Base-by-base conservation (phyloP, 768 basidiomycete species). In the Xerocomus spinulosus region DNA sequence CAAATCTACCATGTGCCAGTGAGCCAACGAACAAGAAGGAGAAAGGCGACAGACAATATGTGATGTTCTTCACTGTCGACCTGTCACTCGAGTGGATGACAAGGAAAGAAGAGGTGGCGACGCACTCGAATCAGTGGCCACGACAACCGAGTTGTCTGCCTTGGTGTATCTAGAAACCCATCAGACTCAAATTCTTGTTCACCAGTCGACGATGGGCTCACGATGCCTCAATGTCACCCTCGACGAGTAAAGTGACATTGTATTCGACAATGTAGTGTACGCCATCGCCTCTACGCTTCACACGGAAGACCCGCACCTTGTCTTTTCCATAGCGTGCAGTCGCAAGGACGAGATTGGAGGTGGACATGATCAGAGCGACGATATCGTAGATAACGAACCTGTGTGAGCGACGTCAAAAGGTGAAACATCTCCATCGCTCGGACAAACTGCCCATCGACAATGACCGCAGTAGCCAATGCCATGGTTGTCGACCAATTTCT, bases 81-180 rank as follows among this genome's bases (percentile, higher is more conserved):
- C 29, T 17, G 23, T 32, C 21, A 36, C 28, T 21, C 35, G 4
- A 9, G 30, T 5, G 20, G 6, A 24, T 9, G 21, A n/a, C n/a
- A n/a, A n/a, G n/a, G n/a, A 21, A 37, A 24, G 21, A 15, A 38
- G 25, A n/a, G 7, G 18, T 4, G 20, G 42, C 4, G 29, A 72
- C 85, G 58, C 57, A 91, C 90, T 84, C 1, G 90, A 89, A 69
- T 98, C 94, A 1, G 93, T 98, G 3, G 94, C 85, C 2, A 98
- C 91, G 9, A 96, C 77, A 9, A 85, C 81, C 3, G 78, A 78
- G 68, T 98, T 98, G 61, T 97, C 91, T 0, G 88, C 91, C 54
- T 90, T 56, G 4, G 90, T 95, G 67, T 87, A 97, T 58, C 90
- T 90, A 37, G 36, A 41, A n/a, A 39, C 25, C 25, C 8, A 25